Evolutionary conservation across 108 stramenopile genomes (phyloP).

Genomic region (Fistulifera solaris): DNA sequence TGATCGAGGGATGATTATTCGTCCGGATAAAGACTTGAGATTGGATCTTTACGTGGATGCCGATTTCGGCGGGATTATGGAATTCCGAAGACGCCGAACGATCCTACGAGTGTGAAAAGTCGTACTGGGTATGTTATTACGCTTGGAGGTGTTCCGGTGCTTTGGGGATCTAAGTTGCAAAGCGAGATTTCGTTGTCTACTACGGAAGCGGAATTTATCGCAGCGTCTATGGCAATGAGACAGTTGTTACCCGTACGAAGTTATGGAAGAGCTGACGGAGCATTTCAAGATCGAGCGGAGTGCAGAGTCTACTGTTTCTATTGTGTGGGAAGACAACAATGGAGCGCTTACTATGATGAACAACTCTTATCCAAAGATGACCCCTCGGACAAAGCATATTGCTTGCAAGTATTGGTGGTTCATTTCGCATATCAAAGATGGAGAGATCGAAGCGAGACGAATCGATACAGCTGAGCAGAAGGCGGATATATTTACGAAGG

Average conservation of each 20-base stretch:
- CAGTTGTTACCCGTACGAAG: constrained; percentile 12
- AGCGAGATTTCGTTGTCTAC: constrained; percentile 25
- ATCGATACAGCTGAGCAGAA: constrained; percentile 15
- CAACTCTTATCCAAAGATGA: constrained; percentile 10
- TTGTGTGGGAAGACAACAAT: constrained; percentile 24
- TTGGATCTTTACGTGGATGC: constrained; percentile 29
- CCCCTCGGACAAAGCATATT: constrained; percentile 30
- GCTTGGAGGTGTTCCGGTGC: constrained; percentile 21
- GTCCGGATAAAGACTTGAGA: constrained; percentile 1
- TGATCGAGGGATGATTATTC: constrained; percentile 7
- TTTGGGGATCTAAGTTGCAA: constrained; percentile 27
- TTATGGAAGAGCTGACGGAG: neutral
- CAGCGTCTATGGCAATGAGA: constrained; percentile 13
- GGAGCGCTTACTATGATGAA: constrained; percentile 13
- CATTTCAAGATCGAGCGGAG: neutral
- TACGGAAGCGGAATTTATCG: constrained; percentile 28
- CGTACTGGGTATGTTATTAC: constrained; percentile 25
- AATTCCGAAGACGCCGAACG: constrained; percentile 5
- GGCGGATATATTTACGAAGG: constrained; percentile 26
- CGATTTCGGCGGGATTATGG: constrained; percentile 31
- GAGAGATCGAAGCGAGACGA: neutral
- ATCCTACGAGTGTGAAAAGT: constrained; percentile 14
- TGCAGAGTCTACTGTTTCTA: constrained; percentile 6
- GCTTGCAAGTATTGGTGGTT: constrained; percentile 25
- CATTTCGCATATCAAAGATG: constrained; percentile 5